Percentiles rank a stretch among this genome's conserved stretches.
These are phyloP conservation scores for Amylocystis lapponica DNA, from an alignment of 768 basidiomycete species.

Conservation along the genomic window DNA sequence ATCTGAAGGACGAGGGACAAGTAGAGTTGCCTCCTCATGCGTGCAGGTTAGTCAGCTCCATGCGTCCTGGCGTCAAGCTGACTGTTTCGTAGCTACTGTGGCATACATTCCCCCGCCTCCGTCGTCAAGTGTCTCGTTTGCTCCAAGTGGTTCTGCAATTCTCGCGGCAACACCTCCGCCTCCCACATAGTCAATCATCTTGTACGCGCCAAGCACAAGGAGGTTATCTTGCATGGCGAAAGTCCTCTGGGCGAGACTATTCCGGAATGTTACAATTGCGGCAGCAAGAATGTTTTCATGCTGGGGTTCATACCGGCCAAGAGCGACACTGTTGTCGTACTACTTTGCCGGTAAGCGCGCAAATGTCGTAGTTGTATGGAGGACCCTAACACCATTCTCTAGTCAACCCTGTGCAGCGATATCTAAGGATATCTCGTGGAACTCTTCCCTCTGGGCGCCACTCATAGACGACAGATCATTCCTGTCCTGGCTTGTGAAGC, in stretches of 20 bases:
- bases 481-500: slow-evolving; percentile 98
- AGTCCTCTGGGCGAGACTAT: slow-evolving; percentile 95
- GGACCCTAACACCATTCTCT: no score
- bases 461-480: slow-evolving; percentile 98
- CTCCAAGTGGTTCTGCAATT: slow-evolving; percentile 98
- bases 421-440: slow-evolving; percentile 98
- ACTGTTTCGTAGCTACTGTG: slow-evolving; percentile 74
- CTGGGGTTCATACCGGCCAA: slow-evolving; percentile 99
- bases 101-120: slow-evolving; percentile 94
- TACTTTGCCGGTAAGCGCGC: slow-evolving; percentile 83
- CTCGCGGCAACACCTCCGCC: slow-evolving; percentile 93
- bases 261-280: slow-evolving; percentile 98
- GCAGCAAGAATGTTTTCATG: slow-evolving; percentile 99
- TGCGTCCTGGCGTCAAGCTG: slow-evolving; percentile 2
- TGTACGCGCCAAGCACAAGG: slow-evolving; percentile 98
- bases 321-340: slow-evolving; percentile 96
- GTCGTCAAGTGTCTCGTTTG: slow-evolving; percentile 94
- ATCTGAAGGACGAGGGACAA: slow-evolving; percentile 74
- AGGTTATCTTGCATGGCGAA: slow-evolving; percentile 94
- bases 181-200: slow-evolving; percentile 99
- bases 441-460: slow-evolving; percentile 95
- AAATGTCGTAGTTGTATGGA: neutral
- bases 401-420: slow-evolving; percentile 98
- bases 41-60: slow-evolving; percentile 66
- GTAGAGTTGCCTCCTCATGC: slow-evolving; percentile 88